A percentile compares a stretch with the other conserved stretches of the same genome.
Evolutionary conservation across 2,329 filamentous ascomycete species (phyloP).

Genomic region (Neonectria magnoliae): DNA sequence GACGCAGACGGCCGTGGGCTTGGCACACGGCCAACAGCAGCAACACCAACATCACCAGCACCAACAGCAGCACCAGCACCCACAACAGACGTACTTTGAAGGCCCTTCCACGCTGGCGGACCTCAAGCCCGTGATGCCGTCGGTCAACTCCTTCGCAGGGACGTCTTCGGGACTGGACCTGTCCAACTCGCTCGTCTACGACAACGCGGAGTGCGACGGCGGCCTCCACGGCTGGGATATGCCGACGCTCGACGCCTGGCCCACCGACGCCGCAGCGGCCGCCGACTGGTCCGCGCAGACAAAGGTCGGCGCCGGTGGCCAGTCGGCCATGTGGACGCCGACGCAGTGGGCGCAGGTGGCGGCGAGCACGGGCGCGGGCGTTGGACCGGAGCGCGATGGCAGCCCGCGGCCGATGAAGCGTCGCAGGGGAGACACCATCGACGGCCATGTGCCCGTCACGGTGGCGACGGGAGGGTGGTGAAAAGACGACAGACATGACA

Average conservation of each 20-base stretch:
- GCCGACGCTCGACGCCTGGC: constrained; percentile 49
- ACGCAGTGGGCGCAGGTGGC: constrained; percentile 48
- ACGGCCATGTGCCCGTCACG: constrained; percentile 47
- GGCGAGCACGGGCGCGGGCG: constrained; percentile 28
- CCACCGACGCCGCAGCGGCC: constrained; percentile 39
- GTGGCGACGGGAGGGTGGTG: constrained; percentile 46
- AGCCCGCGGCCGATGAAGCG: constrained; percentile 52
- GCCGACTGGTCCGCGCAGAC: constrained; percentile 47
- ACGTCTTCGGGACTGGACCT: constrained; percentile 46
- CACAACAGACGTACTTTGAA: constrained; percentile 45
- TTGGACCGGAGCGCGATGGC: constrained; percentile 46
- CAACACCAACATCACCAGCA: neutral
- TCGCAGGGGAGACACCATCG: constrained; percentile 47
- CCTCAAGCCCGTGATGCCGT: constrained; percentile 48
- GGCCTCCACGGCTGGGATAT: constrained; percentile 52
- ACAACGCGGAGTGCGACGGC: constrained; percentile 45
- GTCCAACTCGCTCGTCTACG: constrained; percentile 48
- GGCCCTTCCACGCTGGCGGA: constrained; percentile 46
- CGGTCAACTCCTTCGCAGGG: constrained; percentile 45
- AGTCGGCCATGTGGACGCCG: constrained; percentile 49
- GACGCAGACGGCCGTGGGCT: constrained; percentile 43
- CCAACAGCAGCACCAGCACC: neutral
- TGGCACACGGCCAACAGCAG: constrained; percentile 29
- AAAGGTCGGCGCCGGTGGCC: constrained; percentile 45
- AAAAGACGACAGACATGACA: constrained; percentile 6